Percentiles rank a stretch among this genome's conserved stretches.
These are phyloP conservation scores for Diaporthe eres DNA, from an alignment of 2,329 filamentous ascomycete genomes.

Conservation along the genomic window DNA sequence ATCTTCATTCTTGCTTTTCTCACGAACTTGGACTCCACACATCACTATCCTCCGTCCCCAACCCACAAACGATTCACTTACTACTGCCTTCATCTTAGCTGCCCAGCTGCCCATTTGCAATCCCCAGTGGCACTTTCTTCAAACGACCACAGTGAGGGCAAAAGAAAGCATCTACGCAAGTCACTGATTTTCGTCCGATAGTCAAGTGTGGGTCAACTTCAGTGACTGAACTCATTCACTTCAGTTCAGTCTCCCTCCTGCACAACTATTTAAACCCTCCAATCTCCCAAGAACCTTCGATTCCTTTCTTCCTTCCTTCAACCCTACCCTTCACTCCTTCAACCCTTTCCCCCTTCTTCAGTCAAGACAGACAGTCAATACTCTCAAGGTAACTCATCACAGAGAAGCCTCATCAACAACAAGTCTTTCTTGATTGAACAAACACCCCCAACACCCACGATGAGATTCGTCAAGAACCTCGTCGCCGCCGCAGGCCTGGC, in stretches of 20 bases:
- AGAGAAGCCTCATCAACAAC: neutral
- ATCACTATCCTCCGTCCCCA: neutral
- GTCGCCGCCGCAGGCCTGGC: neutral
- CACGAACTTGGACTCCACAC: neutral
- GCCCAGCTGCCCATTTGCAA: neutral
- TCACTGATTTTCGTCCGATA: neutral
- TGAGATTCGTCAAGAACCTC: constrained; percentile 23
- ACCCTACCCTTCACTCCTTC: neutral
- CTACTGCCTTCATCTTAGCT: neutral
- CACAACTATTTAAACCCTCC: neutral
- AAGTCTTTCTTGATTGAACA: constrained; percentile 8
- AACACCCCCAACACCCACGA: neutral
- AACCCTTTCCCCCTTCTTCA: too few relatives aligned
- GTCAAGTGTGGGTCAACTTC: neutral
- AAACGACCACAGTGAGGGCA: neutral
- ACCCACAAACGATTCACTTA: neutral
- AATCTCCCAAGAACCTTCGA: neutral
- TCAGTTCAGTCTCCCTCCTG: too few relatives aligned
- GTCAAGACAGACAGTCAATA: constrained; percentile 9
- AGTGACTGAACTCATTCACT: neutral
- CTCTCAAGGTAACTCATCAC: neutral
- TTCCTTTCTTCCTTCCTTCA: neutral
- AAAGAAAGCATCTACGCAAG: neutral
- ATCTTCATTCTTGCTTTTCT: neutral
- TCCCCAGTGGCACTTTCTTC: neutral